These are phyloP conservation scores for Fraxinus sp. DNA, from an alignment of 305 asterid species.

Conservation along the genomic window DNA sequence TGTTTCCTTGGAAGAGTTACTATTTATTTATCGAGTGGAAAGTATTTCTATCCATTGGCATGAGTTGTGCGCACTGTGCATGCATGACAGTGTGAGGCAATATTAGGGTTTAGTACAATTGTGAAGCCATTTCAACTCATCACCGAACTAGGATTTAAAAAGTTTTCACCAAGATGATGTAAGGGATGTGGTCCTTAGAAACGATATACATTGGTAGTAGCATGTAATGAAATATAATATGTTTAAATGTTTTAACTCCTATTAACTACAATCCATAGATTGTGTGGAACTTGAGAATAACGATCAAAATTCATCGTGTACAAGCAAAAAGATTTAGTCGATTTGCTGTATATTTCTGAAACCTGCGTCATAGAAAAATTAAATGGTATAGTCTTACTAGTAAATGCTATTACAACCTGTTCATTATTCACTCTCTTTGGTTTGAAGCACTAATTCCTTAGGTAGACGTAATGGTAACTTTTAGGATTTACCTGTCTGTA, in stretches of 20 bases:
- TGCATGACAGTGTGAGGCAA: not conserved
- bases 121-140: not conserved
- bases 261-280: not conserved
- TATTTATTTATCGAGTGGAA: not conserved
- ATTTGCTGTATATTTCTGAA: not conserved
- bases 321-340: not conserved
- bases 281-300: not conserved
- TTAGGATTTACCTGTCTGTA: not conserved
- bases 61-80: not conserved
- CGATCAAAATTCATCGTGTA: not conserved
- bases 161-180: not conserved
- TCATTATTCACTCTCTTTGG: constrained; percentile 11
- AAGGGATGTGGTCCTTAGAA: not conserved
- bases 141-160: not conserved
- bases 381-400: not conserved
- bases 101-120: not conserved
- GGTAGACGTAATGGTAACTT: not conserved
- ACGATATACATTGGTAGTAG: not conserved
- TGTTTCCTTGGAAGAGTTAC: not conserved
- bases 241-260: not conserved
- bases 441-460: not conserved
- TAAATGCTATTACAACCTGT: not conserved
- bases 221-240: not conserved
- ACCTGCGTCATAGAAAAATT: not conserved
- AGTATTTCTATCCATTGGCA: not conserved